Conservation (phyloP, 2,329 filamentous ascomycete genomes). For the Chaetomiaceae sp. region DNA sequence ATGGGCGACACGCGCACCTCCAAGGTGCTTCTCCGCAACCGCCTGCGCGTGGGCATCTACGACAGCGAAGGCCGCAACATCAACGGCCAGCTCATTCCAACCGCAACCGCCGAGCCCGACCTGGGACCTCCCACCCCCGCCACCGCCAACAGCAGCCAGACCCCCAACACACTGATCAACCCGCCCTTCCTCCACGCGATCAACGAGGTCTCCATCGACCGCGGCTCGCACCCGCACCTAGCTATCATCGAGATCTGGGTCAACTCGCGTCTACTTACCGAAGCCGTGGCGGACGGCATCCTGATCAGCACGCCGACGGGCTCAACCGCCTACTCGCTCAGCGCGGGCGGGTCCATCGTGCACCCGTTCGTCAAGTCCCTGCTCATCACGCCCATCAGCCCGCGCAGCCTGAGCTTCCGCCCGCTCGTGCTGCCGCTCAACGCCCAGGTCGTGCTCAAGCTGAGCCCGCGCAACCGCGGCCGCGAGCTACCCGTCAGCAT, state of each 20-base stretch:
- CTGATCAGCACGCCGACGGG: constrained; percentile 91
- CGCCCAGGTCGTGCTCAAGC: constrained; percentile 71
- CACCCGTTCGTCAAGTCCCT: constrained; percentile 87
- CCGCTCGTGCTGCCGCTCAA: constrained; percentile 84
- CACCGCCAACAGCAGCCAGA: background rate
- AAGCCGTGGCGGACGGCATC: constrained; percentile 92
- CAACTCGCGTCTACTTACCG: constrained; percentile 82
- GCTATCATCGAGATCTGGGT: constrained; percentile 89
- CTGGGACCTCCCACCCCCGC: constrained; percentile 10
- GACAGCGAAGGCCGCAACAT: constrained; percentile 59
- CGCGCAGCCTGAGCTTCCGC: constrained; percentile 83
- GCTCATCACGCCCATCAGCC: constrained; percentile 89
- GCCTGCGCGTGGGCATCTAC: constrained; percentile 80
- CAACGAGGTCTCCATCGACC: constrained; percentile 92
- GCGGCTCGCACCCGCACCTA: constrained; percentile 82
- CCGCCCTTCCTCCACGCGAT: constrained; percentile 58
- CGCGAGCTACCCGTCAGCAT: constrained; percentile 73
- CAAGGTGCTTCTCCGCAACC: constrained; percentile 78
- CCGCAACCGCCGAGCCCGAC: constrained; percentile 36
- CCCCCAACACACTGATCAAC: background rate
- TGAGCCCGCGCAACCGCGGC: constrained; percentile 75
- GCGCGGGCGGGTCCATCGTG: constrained; percentile 84
- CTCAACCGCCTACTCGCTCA: constrained; percentile 92
- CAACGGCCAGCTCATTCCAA: constrained; percentile 45
- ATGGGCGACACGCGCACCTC: constrained; percentile 70